A percentile compares a stretch with the other conserved stretches of the same genome.
Conservation (phyloP, 768 basidiomycete genomes). For the Mycena vulgaris region DNA sequence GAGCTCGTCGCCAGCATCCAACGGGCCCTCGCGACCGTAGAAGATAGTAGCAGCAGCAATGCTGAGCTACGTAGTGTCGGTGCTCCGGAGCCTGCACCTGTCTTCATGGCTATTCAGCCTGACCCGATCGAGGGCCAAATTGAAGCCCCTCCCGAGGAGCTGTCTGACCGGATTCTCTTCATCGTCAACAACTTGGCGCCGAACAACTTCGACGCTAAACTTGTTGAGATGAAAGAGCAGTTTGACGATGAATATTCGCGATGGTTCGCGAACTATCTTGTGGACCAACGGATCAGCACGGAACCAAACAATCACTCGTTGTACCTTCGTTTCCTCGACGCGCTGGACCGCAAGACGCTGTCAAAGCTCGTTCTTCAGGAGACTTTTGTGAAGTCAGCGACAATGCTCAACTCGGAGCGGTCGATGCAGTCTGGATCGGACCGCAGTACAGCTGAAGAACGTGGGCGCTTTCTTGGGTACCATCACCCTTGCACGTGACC, state of each 20-base stretch:
- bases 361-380: constrained; percentile 91
- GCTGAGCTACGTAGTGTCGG: constrained; percentile 54
- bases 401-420: constrained; percentile 92
- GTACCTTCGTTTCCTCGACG: constrained; percentile 94
- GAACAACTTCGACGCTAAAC: constrained; percentile 91
- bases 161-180: constrained; percentile 95
- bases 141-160: constrained; percentile 83
- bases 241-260: constrained; percentile 89
- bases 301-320: constrained; percentile 98
- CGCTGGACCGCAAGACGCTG: constrained; percentile 77
- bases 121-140: constrained; percentile 76
- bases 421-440: constrained; percentile 90
- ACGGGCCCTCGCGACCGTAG: constrained; percentile 74
- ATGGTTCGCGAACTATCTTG: constrained; percentile 99
- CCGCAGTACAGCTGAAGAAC: constrained; percentile 90
- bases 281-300: constrained; percentile 94
- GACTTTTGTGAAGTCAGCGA: constrained; percentile 89
- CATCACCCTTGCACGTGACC: constrained; percentile 93
- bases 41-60: constrained; percentile 58
- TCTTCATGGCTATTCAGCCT: constrained; percentile 86
- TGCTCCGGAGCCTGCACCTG: constrained; percentile 61
- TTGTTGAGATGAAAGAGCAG: constrained; percentile 86
- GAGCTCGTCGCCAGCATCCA: constrained; percentile 83
- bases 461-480: constrained; percentile 95
- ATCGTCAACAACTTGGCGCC: constrained; percentile 98